Percentiles rank a stretch among this genome's conserved stretches.
Conservation (phyloP, 2,329 filamentous ascomycete genomes). For the Aspergillus amoenus region DNA sequence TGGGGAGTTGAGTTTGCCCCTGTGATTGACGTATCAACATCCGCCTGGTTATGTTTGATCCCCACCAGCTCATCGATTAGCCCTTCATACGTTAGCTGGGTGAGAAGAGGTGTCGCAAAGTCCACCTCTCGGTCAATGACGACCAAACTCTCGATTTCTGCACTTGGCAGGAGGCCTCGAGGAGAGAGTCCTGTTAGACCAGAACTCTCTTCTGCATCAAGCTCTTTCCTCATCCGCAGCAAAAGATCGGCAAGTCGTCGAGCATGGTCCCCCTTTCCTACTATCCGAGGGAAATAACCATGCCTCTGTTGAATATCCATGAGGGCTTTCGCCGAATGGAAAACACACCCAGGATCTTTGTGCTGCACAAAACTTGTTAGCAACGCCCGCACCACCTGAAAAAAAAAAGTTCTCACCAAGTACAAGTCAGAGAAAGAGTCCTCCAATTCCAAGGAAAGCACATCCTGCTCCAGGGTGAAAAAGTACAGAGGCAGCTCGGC, state of each 20-base stretch:
- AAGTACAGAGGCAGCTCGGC: constrained; percentile 86
- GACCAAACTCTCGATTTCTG: constrained; percentile 83
- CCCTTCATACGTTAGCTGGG: constrained; percentile 94
- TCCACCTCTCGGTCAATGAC: constrained; percentile 95
- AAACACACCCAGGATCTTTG: constrained; percentile 89
- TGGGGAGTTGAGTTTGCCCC: constrained; percentile 62
- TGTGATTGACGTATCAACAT: constrained; percentile 86
- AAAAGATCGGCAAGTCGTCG: constrained; percentile 84
- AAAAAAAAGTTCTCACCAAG: constrained; percentile 51
- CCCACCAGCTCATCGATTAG: constrained; percentile 91
- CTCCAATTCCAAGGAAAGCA: constrained; percentile 86
- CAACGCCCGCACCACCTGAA: background rate
- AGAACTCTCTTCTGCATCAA: constrained; percentile 73
- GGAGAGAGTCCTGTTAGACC: constrained; percentile 55
- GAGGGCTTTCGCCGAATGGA: constrained; percentile 82
- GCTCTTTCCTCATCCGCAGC: constrained; percentile 86
- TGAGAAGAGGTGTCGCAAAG: constrained; percentile 86
- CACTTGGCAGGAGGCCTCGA: constrained; percentile 77
- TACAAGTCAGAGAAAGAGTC: constrained; percentile 86
- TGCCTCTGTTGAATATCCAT: constrained; percentile 93
- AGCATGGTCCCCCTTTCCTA: constrained; percentile 93
- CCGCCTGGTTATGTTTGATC: constrained; percentile 88
- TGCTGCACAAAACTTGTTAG: constrained; percentile 45
- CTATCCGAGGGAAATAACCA: constrained; percentile 89
- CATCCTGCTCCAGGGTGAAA: constrained; percentile 85